These are phyloP conservation scores for Gloeopeniophorella convolvens DNA, from an alignment of 768 basidiomycete species.

Conservation along the genomic window DNA sequence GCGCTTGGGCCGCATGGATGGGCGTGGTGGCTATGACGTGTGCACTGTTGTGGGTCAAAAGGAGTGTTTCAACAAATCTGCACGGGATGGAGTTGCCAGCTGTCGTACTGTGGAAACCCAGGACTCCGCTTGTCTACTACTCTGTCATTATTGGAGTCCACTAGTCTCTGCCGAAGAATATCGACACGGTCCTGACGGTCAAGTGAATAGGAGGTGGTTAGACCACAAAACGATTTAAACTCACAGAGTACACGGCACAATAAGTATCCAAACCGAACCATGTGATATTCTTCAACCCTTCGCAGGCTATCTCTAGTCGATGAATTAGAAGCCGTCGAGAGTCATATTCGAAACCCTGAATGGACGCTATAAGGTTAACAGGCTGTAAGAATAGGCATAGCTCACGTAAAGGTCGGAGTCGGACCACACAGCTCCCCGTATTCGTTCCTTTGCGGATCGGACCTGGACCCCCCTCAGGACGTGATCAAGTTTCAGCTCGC, in stretches of 20 bases:
- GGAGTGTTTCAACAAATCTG: background rate
- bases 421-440: conserved; percentile 20
- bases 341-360: conserved; percentile 12
- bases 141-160: conserved; percentile 23
- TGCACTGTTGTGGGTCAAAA: too few species aligned
- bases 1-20: conserved; percentile 7
- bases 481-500: conserved; percentile 28
- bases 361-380: background rate
- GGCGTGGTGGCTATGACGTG: conserved; percentile 8
- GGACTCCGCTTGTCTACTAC: background rate
- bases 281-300: conserved; percentile 2
- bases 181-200: conserved; percentile 22
- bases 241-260: conserved; percentile 21
- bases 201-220: background rate
- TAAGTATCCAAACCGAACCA: conserved; percentile 19
- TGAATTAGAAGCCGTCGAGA: conserved; percentile 2
- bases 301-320: background rate
- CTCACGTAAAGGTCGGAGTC: conserved; percentile 21
- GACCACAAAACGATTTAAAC: background rate
- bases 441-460: conserved; percentile 30
- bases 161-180: conserved; percentile 13
- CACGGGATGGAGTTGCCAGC: background rate
- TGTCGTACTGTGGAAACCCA: conserved; percentile 11
- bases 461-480: conserved; percentile 26
- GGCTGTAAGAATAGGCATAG: background rate